A percentile compares a stretch with the other conserved stretches of the same genome.
Evolutionary conservation across 305 asterid species (phyloP).

Genomic region (Coffea humblotiana): DNA sequence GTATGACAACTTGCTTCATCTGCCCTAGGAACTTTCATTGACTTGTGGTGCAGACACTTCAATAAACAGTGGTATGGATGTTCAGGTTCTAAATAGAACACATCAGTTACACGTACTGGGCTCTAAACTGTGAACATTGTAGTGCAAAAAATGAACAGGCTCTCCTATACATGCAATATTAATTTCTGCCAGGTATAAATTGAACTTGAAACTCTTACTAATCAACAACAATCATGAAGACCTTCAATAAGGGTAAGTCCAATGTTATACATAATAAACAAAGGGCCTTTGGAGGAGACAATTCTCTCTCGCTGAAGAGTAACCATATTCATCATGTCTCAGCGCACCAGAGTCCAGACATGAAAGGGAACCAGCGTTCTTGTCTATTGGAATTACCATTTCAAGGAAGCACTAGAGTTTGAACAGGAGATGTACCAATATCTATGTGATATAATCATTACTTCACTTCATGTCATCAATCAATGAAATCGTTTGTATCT

Average conservation of each 20-base stretch:
- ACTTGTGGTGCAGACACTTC: no score
- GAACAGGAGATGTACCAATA: background rate
- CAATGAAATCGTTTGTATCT: constrained; percentile 28
- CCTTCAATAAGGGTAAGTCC: no score
- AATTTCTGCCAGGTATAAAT: background rate
- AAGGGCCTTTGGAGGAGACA: background rate
- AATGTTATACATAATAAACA: background rate
- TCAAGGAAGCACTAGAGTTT: background rate
- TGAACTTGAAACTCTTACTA: background rate
- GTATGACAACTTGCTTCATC: no score
- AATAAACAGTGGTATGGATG: no score
- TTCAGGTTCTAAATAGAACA: no score
- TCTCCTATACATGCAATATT: background rate
- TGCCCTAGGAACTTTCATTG: no score
- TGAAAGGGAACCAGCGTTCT: background rate
- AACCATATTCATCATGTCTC: background rate
- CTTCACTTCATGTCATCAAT: constrained; percentile 19
- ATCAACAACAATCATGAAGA: background rate
- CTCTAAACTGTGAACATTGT: no score
- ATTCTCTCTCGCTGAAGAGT: background rate
- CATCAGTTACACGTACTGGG: no score
- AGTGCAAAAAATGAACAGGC: background rate
- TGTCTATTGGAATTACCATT: background rate
- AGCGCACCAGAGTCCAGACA: background rate
- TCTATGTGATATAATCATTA: constrained; percentile 4